Evolutionary conservation across 805 yeast species (phyloP).

Genomic region (Candida odintsovae): DNA sequence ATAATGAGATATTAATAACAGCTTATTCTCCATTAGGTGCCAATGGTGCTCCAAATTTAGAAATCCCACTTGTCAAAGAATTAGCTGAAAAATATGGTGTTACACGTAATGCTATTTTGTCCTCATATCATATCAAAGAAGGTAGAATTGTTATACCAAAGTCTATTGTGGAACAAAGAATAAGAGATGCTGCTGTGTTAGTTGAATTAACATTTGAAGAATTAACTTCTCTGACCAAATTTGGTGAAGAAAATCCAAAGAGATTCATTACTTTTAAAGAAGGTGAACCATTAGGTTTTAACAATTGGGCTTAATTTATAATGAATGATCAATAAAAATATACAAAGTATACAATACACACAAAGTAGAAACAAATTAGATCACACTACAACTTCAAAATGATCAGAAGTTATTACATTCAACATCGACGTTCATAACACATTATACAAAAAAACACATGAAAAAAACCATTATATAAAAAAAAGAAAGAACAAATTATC

Average conservation of each 20-base stretch:
- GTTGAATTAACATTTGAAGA: slow-evolving; percentile 37
- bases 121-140: slow-evolving; percentile 56
- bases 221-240: slow-evolving; percentile 26
- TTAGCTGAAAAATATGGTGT: slow-evolving; percentile 52
- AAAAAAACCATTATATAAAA: too few species aligned
- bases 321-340: too few species aligned
- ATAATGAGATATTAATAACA: slow-evolving; percentile 42
- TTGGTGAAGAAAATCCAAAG: slow-evolving; percentile 25
- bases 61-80: slow-evolving; percentile 41
- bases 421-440: neutral
- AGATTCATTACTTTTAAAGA: slow-evolving; percentile 24
- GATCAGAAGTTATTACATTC: neutral
- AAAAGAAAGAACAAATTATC: neutral
- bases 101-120: slow-evolving; percentile 49
- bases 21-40: slow-evolving; percentile 67
- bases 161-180: slow-evolving; percentile 59
- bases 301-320: slow-evolving; percentile 1
- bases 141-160: slow-evolving; percentile 64
- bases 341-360: too few species aligned
- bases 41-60: slow-evolving; percentile 55
- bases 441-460: neutral
- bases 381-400: too few species aligned
- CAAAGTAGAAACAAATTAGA: too few species aligned
- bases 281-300: slow-evolving; percentile 9
- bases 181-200: slow-evolving; percentile 31